phyloP scores from a whole-genome alignment of 169 alveolate genomes.

The Eimeria maxima region DNA sequence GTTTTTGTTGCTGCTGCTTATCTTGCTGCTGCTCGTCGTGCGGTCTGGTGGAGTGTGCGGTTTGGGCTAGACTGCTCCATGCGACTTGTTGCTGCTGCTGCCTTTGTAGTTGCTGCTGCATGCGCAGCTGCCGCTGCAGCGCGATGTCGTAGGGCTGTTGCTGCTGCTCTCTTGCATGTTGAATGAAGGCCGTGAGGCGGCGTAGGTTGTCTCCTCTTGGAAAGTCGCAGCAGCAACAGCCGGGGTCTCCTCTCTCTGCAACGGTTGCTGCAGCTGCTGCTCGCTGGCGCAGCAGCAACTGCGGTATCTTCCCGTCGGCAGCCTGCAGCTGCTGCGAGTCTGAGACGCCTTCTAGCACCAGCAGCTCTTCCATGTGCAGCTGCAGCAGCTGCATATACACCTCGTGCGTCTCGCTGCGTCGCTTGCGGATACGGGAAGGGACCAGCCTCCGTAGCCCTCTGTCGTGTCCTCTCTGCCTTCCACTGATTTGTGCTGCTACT shows the following conservation, averaged over 20 bases:
- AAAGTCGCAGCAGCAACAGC: constrained; percentile 23
- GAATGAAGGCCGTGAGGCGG: constrained; percentile 49
- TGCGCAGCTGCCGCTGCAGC: constrained; percentile 41
- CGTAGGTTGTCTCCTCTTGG: constrained; percentile 46
- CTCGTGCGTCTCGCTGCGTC: constrained; percentile 61
- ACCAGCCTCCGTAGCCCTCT: background rate
- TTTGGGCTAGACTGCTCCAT: constrained; percentile 19
- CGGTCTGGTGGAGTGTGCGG: background rate
- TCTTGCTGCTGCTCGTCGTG: constrained; percentile 3
- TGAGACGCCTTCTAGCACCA: constrained; percentile 32
- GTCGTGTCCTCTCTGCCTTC: constrained; percentile 3
- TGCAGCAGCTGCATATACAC: constrained; percentile 70
- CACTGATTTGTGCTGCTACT: background rate
- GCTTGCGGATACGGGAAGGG: constrained; percentile 10
- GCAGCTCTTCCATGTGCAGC: constrained; percentile 42
- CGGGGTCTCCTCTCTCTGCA: background rate
- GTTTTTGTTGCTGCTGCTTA: background rate
- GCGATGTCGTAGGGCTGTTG: constrained; percentile 43
- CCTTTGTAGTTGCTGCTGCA: constrained; percentile 30
- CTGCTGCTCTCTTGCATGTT: constrained; percentile 61
- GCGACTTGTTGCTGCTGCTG: constrained; percentile 31
- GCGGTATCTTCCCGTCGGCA: constrained; percentile 31
- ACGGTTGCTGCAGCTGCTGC: constrained; percentile 78
- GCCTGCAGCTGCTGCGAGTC: background rate
- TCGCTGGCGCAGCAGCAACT: constrained; percentile 57